These are phyloP conservation scores for Cornus controversa DNA, from an alignment of 148 eudicot species.

Conservation along the genomic window DNA sequence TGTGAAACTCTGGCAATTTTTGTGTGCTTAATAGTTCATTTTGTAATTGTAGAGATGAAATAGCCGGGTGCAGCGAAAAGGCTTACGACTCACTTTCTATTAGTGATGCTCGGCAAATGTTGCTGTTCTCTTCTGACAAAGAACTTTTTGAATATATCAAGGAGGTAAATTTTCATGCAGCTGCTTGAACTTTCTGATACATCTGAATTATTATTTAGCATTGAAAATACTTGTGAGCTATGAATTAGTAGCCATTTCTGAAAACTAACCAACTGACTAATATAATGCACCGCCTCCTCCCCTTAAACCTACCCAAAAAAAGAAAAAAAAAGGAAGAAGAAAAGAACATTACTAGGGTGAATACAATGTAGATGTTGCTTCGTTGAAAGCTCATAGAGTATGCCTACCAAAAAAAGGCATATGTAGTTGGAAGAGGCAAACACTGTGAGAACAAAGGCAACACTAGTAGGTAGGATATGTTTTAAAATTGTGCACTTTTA, in stretches of 20 bases:
- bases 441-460: too few relatives aligned
- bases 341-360: too few relatives aligned
- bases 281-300: too few relatives aligned
- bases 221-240: not conserved
- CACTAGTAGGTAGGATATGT: too few relatives aligned
- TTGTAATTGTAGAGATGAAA: conserved; percentile 73
- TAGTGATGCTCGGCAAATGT: conserved; percentile 68
- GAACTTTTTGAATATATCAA: conserved; percentile 69
- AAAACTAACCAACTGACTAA: not conserved
- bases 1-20: not conserved
- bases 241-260: not conserved
- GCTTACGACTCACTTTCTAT: conserved; percentile 88
- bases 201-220: not conserved
- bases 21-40: conserved; percentile 7
- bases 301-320: too few relatives aligned
- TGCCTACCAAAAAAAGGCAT: too few relatives aligned
- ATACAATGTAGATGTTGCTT: too few relatives aligned
- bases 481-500: too few relatives aligned
- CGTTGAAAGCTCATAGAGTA: too few relatives aligned
- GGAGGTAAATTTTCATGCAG: conserved; percentile 45
- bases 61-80: conserved; percentile 95
- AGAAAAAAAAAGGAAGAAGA: too few relatives aligned
- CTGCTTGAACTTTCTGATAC: not conserved
- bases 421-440: too few relatives aligned
- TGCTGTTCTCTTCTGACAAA: conserved; percentile 72